These are phyloP conservation scores for Fraxinus cuspidata DNA, from an alignment of 257 asterid genomes.

Conservation along the genomic window DNA sequence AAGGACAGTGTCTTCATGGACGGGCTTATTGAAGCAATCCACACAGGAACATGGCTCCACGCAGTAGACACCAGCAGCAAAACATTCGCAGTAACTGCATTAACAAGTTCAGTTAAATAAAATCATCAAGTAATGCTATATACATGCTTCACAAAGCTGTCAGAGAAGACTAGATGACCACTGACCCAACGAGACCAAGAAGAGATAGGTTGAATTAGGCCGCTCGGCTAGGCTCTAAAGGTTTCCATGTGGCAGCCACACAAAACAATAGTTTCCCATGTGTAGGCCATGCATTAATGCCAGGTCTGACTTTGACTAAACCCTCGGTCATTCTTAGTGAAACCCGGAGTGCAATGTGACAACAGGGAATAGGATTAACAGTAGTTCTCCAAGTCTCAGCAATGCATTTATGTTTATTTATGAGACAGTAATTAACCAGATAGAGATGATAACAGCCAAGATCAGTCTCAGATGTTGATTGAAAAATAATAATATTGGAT, in stretches of 20 bases:
- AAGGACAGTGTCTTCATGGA: constrained; percentile 65
- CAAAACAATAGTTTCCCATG: background rate
- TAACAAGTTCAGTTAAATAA: background rate
- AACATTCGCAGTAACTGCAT: constrained; percentile 71
- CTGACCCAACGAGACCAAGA: background rate
- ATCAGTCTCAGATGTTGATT: background rate
- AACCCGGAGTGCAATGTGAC: background rate
- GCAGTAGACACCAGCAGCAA: constrained; percentile 76
- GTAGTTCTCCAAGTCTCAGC: background rate
- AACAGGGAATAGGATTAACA: background rate
- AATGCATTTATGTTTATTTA: background rate
- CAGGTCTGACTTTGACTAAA: background rate
- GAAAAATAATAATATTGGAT: background rate
- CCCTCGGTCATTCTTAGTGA: background rate
- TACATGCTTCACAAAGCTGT: background rate
- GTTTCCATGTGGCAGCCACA: background rate
- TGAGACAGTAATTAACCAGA: background rate
- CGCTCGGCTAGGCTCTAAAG: background rate
- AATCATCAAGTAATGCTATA: background rate
- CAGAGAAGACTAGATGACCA: background rate
- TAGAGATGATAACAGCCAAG: background rate
- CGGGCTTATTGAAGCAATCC: constrained; percentile 67
- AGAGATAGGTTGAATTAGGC: background rate
- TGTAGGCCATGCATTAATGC: background rate
- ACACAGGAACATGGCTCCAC: constrained; percentile 66